Base-by-base conservation (phyloP, 2,329 filamentous ascomycete genomes). In the Microcyclospora pomicola region DNA sequence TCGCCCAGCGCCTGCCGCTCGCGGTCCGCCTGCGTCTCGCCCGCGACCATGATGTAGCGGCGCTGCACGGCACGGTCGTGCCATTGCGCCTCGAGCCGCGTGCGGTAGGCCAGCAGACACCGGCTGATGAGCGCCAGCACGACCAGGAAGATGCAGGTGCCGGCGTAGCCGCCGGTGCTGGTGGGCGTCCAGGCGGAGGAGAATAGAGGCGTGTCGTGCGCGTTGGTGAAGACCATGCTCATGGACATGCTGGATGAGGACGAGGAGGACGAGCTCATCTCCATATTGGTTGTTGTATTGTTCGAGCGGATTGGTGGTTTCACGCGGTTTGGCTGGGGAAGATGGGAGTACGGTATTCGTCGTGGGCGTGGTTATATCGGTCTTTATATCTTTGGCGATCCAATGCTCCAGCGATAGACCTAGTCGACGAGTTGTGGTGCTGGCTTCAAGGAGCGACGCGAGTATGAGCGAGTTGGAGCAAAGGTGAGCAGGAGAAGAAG, bases 111-210 rank as follows among this genome's bases (percentile, higher is more conserved):
- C 36, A 88, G 64, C 12, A 94, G 67, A 14, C 68, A 63, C 37
- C 87, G 81, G 53, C 80, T 77, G 40, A 80, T 53, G 43, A 78
- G 67, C 42, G 77, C 78, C 36, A 96, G 76, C 33, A 81, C 50
- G 56, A 94, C 77, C 42, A 95, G 72, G 63, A 95, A 95, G 59
- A 95, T 82, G 66, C 88, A 93, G 19, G 85, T 93, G 39, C 77
- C 88, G 2, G 84, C 85, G 61, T 95, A 96, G 42, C 71, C 65
- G 49, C 80, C 84, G 5, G 70, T 65, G 28, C 65, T 77, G 19
- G 56, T 62, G 5, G 88, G 88, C 2, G 81, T 80, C 85, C 87
- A 96, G 37, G 67, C 58, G 15, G 62, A 58, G 12, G 82, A 78
- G 64, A 70, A 84, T 33, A 85, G 68, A 2, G 78, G 67, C 1